These are phyloP conservation scores for Alternaria panax DNA, from an alignment of 2,329 filamentous ascomycete species.

Conservation along the genomic window DNA sequence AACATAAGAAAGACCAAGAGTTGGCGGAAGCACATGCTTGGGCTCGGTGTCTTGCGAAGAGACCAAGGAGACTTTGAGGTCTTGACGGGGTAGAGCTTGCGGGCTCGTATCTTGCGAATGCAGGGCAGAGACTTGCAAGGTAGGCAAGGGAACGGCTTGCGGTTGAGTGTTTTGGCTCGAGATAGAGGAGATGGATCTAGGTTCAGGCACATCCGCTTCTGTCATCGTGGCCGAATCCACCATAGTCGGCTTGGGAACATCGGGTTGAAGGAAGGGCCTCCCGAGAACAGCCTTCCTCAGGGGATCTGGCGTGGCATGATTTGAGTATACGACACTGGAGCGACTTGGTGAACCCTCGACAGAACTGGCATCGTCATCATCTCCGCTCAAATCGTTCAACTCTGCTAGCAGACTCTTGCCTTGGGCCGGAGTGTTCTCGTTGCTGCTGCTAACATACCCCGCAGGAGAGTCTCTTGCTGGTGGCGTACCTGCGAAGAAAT, in stretches of 20 bases:
- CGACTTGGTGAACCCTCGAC: conserved; percentile 47
- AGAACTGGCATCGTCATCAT: conserved; percentile 63
- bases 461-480: conserved; percentile 63
- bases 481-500: conserved; percentile 66
- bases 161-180: conserved; percentile 38
- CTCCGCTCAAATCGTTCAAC: conserved; percentile 78
- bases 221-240: conserved; percentile 70
- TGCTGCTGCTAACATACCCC: conserved; percentile 57
- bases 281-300: conserved; percentile 27
- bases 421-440: conserved; percentile 56
- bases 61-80: conserved; percentile 34
- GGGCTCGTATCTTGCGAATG: conserved; percentile 38
- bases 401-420: conserved; percentile 90
- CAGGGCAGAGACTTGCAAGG: conserved; percentile 36
- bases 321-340: conserved; percentile 41
- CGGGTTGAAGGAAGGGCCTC: conserved; percentile 33
- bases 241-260: conserved; percentile 53
- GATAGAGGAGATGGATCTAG: conserved; percentile 37
- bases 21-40: conserved; percentile 20
- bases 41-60: conserved; percentile 34
- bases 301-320: conserved; percentile 44
- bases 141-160: conserved; percentile 25
- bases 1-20: conserved; percentile 36
- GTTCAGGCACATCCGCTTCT: conserved; percentile 61
- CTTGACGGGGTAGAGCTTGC: conserved; percentile 20